Evolutionary conservation across 2,329 filamentous ascomycete genomes (phyloP), one percentile per base, ranked within the genome.

Genomic region (Stagonosporopsis vannaccii): DNA sequence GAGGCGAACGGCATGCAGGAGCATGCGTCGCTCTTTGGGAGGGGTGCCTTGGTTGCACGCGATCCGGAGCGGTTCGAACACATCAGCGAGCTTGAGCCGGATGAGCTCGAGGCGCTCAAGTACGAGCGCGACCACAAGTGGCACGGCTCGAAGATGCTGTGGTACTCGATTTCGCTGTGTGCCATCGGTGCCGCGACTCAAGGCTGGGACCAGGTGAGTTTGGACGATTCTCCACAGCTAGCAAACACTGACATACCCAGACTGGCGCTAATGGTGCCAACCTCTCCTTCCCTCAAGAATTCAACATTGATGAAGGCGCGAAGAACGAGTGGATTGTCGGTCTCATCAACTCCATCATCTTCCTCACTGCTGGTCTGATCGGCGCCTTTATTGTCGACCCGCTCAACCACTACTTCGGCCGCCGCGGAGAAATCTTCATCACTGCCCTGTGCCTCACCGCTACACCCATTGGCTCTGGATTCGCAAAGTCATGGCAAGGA

Each of bases 41-140:
- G 88, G 66, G 90, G 89, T 30, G 91, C 90, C 3, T 80, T 94
- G 11, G 84, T 92, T 17, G 90, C 90, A 2, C 89, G 91, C 71
- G 85, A 88, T 63, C 89, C 89, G 0, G 77, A 78, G 8, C 80
- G 81, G 26, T 90, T 83, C 70, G 87, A 90, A 54, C 78, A 81
- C 30, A 81, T 92, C 49, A 77, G 84, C 46, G 83, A 85, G 11
- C 81, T 93, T 2, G 77, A 81, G 51, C 81, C 87, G 15, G 78
- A 80, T 0, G 88, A 90, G 68, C 84, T 87, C 55, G 77, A 81
- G 19, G 81, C 80, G 12, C 80, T 94, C 17, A 79, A 79, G 36
- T 79, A 87, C 55, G 89, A 91, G 72, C 79, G 83, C 30, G 78
- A 84, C 23, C 87, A 91, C 80, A 88, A 87, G 68, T 91, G 89